Evolutionary conservation across 1,284 basidiomycete species (phyloP).

Genomic region (Tilletia caries): DNA sequence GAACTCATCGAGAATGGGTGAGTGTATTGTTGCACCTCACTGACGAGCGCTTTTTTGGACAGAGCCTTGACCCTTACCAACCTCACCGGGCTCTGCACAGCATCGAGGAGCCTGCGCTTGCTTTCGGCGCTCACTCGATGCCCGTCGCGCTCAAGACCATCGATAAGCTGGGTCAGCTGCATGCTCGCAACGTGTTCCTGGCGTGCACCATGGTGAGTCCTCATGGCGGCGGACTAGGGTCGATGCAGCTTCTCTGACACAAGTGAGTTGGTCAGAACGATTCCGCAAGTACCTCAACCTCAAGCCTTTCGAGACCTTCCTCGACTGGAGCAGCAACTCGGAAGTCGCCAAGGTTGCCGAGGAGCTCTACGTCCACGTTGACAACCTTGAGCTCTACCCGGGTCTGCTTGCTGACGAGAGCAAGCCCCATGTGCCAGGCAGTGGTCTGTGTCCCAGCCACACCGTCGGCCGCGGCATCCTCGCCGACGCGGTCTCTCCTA

Average conservation of each 20-base stretch:
- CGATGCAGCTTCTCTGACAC: too few species aligned
- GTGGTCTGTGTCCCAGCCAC: conserved; percentile 71
- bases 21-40: neutral
- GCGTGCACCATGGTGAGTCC: conserved; percentile 73
- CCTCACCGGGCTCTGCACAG: neutral
- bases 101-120: conserved; percentile 65
- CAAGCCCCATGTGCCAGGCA: conserved; percentile 71
- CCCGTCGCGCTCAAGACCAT: conserved; percentile 71
- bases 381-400: conserved; percentile 73
- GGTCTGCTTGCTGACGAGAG: conserved; percentile 63
- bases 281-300: conserved; percentile 57
- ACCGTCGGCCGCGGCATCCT: conserved; percentile 82
- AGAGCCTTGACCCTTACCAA: too few species aligned
- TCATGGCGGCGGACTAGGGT: too few species aligned
- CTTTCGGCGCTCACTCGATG: conserved; percentile 74
- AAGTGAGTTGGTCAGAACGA: too few species aligned
- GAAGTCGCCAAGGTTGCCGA: conserved; percentile 71
- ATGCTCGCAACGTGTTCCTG: conserved; percentile 70
- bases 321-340: conserved; percentile 76
- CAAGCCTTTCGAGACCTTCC: conserved; percentile 64
- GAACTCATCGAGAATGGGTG: conserved; percentile 32
- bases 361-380: conserved; percentile 60
- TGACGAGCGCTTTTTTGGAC: too few species aligned
- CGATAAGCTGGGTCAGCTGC: conserved; percentile 77
- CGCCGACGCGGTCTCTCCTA: conserved; percentile 76